Conservation (phyloP, 306 rosid genomes). For the Prunus mira region DNA sequence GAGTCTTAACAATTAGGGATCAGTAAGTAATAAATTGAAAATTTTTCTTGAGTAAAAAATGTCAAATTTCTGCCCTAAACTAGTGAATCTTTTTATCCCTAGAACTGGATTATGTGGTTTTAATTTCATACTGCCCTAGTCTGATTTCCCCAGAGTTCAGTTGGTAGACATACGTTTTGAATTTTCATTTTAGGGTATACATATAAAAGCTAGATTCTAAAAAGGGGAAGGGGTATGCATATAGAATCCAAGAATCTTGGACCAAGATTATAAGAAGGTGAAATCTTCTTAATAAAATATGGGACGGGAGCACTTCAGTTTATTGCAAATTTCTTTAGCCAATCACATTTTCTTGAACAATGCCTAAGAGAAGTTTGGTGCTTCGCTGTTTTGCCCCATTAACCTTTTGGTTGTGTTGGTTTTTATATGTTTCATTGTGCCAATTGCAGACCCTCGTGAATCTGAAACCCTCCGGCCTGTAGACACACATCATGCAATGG, state of each 20-base stretch:
- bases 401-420: neutral
- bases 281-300: neutral
- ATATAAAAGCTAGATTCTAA: neutral
- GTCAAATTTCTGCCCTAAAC: neutral
- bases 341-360: neutral
- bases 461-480: conserved; percentile 69
- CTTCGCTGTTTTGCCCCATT: neutral
- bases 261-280: neutral
- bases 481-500: conserved; percentile 93
- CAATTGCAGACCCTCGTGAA: conserved; percentile 76
- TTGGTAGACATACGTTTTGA: neutral
- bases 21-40: neutral
- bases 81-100: neutral
- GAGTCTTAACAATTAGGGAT: neutral
- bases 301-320: neutral
- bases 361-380: neutral
- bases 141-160: neutral
- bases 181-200: neutral
- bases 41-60: neutral
- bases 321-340: neutral
- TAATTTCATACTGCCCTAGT: too few relatives aligned
- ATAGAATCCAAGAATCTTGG: neutral
- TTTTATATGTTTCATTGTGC: neutral
- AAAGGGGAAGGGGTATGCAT: too few relatives aligned
- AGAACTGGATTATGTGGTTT: neutral